Evolutionary conservation across 2,329 filamentous ascomycete species (phyloP), one percentile per base, ranked within the genome.

Genomic region (Microsporum audouinii): DNA sequence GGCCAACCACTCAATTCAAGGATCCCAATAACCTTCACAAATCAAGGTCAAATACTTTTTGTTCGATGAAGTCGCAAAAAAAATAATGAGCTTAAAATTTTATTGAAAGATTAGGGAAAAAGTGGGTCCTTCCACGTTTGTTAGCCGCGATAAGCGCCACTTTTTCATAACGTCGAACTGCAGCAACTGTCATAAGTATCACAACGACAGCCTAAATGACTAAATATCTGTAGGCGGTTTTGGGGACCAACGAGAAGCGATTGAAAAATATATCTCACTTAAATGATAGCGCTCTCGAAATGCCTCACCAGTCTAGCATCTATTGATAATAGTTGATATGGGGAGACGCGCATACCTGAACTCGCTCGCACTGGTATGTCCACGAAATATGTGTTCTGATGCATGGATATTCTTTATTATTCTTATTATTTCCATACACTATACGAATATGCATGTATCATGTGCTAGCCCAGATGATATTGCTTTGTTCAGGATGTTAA

Each of bases 311-410:
- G 3, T 51, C 27, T 33, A 51, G 7, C n/a, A 14, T 3, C 31
- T 14, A 27, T 43, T 31, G 8, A 36, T 41, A n/a, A n/a, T 55
- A 12, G 4, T 17, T 36, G 63, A 64, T 55, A 77, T 78, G 76
- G 76, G 76, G 63, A 72, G 76, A 66, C 75, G 75, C 63, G 73
- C 75, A 63, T 77, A 76, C 67, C 67, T 77, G 66, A 75, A 73
- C 62, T 68, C 76, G 63, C 71, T 78, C 61, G 76, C 75, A 67
- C 65, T 78, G 75, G 76, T 78, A 76, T 69, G 75, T 65, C 64
- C 43, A 59, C n/a, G 33, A 12, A 38, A 6, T 17, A 2, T 49
- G 23, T 49, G 17, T 49, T 12, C 23, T 23, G 6, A 7, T 49
- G 4, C 45, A 51, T 39, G 2, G 8, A 3, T 39, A 10, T 12